Conservation (phyloP, 2,329 filamentous ascomycete species). For the Exophiala aquamarina region DNA sequence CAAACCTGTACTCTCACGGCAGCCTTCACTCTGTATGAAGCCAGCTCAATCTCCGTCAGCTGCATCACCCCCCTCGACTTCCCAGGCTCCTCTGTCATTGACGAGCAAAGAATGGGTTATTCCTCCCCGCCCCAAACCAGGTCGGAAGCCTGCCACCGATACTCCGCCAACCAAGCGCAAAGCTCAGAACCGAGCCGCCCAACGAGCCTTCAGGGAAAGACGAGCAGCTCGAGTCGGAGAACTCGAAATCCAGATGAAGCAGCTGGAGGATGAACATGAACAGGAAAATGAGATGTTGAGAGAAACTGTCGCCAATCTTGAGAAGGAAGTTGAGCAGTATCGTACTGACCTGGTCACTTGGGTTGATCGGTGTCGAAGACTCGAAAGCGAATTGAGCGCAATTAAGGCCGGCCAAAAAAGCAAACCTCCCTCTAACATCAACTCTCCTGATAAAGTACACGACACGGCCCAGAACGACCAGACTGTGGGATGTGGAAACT, state of each 20-base stretch:
- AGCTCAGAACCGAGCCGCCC: constrained; percentile 89
- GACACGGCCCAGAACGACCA: constrained; percentile 37
- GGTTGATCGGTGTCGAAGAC: constrained; percentile 56
- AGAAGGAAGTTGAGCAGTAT: constrained; percentile 66
- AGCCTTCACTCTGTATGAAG: constrained; percentile 28
- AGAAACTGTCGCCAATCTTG: constrained; percentile 57
- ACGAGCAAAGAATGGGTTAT: constrained; percentile 86
- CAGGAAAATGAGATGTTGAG: constrained; percentile 50
- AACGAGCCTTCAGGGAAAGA: constrained; percentile 85
- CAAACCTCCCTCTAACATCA: constrained; percentile 33
- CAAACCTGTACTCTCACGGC: constrained; percentile 18
- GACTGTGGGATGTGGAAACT: constrained; percentile 63
- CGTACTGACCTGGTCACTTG: constrained; percentile 50
- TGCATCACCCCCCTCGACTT: constrained; percentile 34
- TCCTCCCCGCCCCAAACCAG: constrained; percentile 81
- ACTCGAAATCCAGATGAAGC: constrained; percentile 52
- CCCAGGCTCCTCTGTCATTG: constrained; percentile 52
- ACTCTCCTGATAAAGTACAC: constrained; percentile 36
- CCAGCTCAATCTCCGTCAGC: constrained; percentile 23
- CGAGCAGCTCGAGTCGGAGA: constrained; percentile 80
- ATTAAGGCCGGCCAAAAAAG: constrained; percentile 38
- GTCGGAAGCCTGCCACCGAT: constrained; percentile 89
- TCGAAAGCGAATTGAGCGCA: constrained; percentile 59
- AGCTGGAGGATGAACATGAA: constrained; percentile 49
- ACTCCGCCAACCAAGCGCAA: constrained; percentile 91